These are phyloP conservation scores for Plectosphaerella cucumerina DNA, from an alignment of 2,329 filamentous ascomycete species.

Conservation along the genomic window DNA sequence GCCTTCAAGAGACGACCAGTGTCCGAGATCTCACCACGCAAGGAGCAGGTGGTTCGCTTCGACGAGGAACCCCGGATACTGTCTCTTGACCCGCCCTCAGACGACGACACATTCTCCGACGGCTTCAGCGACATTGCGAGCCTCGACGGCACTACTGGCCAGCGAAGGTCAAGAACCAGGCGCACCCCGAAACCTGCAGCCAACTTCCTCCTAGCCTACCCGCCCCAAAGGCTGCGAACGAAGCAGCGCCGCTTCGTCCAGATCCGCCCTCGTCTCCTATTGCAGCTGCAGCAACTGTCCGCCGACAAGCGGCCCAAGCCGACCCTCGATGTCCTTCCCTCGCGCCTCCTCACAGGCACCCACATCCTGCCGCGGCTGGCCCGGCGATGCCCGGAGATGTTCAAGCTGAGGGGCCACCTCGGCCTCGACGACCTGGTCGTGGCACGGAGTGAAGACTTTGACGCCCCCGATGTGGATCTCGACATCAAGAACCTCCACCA, in stretches of 20 bases:
- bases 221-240: conserved; percentile 52
- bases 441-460: conserved; percentile 66
- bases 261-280: conserved; percentile 62
- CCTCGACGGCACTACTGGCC: conserved; percentile 29
- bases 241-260: conserved; percentile 64
- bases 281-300: conserved; percentile 68
- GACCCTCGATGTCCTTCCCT: conserved; percentile 69
- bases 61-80: conserved; percentile 26
- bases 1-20: conserved; percentile 23
- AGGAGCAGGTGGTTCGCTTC: conserved; percentile 43
- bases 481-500: conserved; percentile 47
- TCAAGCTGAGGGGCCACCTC: conserved; percentile 45
- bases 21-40: conserved; percentile 33
- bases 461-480: conserved; percentile 35
- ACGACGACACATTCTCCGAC: conserved; percentile 46
- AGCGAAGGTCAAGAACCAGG: conserved; percentile 11
- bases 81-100: conserved; percentile 29
- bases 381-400: conserved; percentile 59
- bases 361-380: conserved; percentile 55
- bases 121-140: conserved; percentile 34
- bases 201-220: conserved; percentile 63
- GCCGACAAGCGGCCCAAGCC: conserved; percentile 59
- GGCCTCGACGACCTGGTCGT: conserved; percentile 67
- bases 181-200: conserved; percentile 49
- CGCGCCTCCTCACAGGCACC: conserved; percentile 52